These are phyloP conservation scores for Phytophthora foliorum DNA, from an alignment of 352 stramenopile species.

Conservation along the genomic window DNA sequence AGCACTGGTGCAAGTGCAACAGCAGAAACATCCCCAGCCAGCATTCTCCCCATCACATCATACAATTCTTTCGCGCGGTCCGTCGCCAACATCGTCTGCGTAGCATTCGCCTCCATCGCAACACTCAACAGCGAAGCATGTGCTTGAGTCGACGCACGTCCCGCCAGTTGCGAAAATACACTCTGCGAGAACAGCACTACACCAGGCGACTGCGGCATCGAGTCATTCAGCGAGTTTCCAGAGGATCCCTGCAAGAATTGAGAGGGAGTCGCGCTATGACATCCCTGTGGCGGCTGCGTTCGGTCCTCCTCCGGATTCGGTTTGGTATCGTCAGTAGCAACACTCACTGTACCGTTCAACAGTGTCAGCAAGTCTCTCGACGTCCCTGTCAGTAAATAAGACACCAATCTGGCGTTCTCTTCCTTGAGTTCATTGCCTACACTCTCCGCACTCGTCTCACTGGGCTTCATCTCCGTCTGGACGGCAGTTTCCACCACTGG, in stretches of 20 bases:
- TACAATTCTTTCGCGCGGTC: conserved; percentile 59
- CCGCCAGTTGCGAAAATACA: conserved; percentile 65
- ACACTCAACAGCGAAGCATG: conserved; percentile 51
- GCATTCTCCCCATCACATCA: conserved; percentile 64
- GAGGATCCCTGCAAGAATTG: conserved; percentile 35
- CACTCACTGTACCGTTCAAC: conserved; percentile 34
- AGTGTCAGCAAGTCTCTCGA: conserved; percentile 42
- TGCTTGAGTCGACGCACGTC: conserved; percentile 44
- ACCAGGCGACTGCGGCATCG: conserved; percentile 33
- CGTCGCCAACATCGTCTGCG: conserved; percentile 41
- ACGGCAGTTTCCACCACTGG: conserved; percentile 44
- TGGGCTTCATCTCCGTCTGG: conserved; percentile 41
- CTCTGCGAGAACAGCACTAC: conserved; percentile 56
- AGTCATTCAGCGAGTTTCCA: conserved; percentile 33
- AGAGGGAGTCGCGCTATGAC: conserved; percentile 25
- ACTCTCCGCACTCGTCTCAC: conserved; percentile 2
- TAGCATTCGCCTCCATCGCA: conserved; percentile 44
- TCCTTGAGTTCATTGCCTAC: conserved; percentile 18
- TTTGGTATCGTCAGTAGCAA: neutral
- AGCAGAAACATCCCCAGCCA: conserved; percentile 50
- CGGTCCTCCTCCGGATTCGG: conserved; percentile 20
- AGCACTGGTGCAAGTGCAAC: conserved; percentile 57
- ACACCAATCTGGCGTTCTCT: conserved; percentile 54
- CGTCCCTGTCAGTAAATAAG: conserved; percentile 49
- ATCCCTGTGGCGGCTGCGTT: conserved; percentile 25